These are phyloP conservation scores for Ceratobasidium sp. DNA, from an alignment of 1,284 basidiomycete genomes.

Conservation along the genomic window DNA sequence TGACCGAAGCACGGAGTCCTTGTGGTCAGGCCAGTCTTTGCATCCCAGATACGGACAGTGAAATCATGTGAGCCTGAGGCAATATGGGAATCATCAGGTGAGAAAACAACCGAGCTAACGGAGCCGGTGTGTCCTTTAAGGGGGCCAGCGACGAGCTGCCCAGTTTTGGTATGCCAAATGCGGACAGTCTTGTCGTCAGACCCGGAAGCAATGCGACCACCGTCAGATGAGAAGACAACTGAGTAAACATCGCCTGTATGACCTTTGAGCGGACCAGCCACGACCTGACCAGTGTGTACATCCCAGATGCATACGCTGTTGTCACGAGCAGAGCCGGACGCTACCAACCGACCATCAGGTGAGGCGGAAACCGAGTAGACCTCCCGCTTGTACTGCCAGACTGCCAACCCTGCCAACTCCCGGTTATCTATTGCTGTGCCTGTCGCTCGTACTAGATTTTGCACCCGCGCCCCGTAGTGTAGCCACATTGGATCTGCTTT, in stretches of 20 bases:
- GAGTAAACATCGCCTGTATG: slow-evolving; percentile 15
- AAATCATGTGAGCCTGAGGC: too few species aligned
- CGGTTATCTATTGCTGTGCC: too few species aligned
- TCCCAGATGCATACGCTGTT: slow-evolving; percentile 28
- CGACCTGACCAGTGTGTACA: not conserved
- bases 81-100: too few species aligned
- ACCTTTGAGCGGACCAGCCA: not conserved
- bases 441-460: too few species aligned
- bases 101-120: too few species aligned
- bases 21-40: too few species aligned
- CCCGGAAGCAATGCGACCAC: not conserved
- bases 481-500: not conserved
- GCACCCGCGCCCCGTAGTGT: not conserved
- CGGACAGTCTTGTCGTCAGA: slow-evolving; percentile 1
- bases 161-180: not conserved
- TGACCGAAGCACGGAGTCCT: too few species aligned
- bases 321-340: slow-evolving; percentile 16
- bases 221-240: slow-evolving; percentile 7
- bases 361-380: not conserved
- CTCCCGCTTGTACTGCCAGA: too few species aligned
- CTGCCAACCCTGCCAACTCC: too few species aligned
- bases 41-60: too few species aligned
- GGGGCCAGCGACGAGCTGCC: too few species aligned
- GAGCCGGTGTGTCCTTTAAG: too few species aligned
- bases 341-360: slow-evolving; percentile 13